Conservation (phyloP, 2,329 filamentous ascomycete species). For the Parastagonospora nodorum region DNA sequence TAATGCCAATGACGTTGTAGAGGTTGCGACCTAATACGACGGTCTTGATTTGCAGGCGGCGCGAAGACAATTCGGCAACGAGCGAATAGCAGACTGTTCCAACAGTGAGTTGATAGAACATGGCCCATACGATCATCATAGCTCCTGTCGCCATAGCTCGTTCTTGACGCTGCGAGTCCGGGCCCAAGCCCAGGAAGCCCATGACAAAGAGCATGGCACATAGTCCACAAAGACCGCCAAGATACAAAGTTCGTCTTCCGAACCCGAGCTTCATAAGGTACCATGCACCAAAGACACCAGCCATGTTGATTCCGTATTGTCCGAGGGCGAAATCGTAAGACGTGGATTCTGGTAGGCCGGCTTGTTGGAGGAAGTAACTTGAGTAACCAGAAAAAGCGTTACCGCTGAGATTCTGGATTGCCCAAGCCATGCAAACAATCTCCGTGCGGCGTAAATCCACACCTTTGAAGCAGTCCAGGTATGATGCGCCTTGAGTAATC, state of each 20-base stretch:
- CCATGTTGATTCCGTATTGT: constrained; percentile 72
- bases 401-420: constrained; percentile 55
- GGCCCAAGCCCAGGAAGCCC: constrained; percentile 80
- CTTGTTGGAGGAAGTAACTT: constrained; percentile 56
- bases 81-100: constrained; percentile 8
- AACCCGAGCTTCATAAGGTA: constrained; percentile 75
- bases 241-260: constrained; percentile 76
- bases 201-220: constrained; percentile 79
- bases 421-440: constrained; percentile 63
- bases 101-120: constrained; percentile 8
- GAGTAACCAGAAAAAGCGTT: constrained; percentile 55
- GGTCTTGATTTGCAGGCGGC: constrained; percentile 75
- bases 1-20: constrained; percentile 77
- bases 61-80: constrained; percentile 5
- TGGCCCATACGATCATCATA: constrained; percentile 67
- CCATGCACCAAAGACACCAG: constrained; percentile 82
- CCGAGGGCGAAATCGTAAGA: constrained; percentile 58
- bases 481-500: constrained; percentile 74
- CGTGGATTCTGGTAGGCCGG: constrained; percentile 49
- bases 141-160: constrained; percentile 78
- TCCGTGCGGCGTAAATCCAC: constrained; percentile 79
- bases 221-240: constrained; percentile 72
- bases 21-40: constrained; percentile 83
- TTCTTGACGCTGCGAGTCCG: constrained; percentile 60
- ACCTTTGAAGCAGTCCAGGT: constrained; percentile 83